Base-by-base conservation (phyloP, 805 yeast species). In the Naumovozyma baii region DNA sequence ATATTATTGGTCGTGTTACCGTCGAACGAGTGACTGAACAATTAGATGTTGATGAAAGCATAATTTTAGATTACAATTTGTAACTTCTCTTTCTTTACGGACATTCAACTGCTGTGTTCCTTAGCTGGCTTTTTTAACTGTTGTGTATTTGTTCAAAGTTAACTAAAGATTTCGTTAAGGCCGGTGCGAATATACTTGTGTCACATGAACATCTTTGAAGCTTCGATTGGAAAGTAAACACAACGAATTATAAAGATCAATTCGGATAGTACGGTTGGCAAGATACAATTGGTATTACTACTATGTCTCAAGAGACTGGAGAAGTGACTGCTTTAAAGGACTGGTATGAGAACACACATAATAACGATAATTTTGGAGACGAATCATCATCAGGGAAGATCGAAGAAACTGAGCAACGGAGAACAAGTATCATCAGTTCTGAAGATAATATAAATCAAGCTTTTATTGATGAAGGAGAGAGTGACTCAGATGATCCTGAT, bases 391-490 rank as follows among this genome's bases (percentile, higher is more conserved):
- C 20, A 43, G 37, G 3, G 17, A 33, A 7, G 45, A 47, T 19
- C 28, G 41, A 34, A n/a, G 43, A 39, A 8, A 42, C 19, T 32
- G 39, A 36, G 22, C 37, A 40, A 16, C 34, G 31, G 17, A 31
- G 5, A 17, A 31, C n/a, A n/a, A n/a, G n/a, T n/a, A n/a, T n/a
- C n/a, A n/a, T n/a, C n/a, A n/a, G n/a, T 31, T 31, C 15, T 13
- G 15, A 8, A 7, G 38, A 34, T 12, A 26, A 25, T 35, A 28
- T 39, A 18, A 42, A 34, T 14, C 19, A 17, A 16, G 40, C 38
- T 20, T 39, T 31, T n/a, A 42, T 35, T 15, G 48, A 45, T 19
- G 48, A 39, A 29, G 43, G 41, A 20, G 47, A 48, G 47, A 38
- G 41, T 9, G 47, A 46, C 7, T 36, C 50, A 43, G n/a, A 40